Percentiles rank a stretch among this genome's conserved stretches.
phyloP scores from a whole-genome alignment of 305 asterid genomes.

The Fraxinus sp. region DNA sequence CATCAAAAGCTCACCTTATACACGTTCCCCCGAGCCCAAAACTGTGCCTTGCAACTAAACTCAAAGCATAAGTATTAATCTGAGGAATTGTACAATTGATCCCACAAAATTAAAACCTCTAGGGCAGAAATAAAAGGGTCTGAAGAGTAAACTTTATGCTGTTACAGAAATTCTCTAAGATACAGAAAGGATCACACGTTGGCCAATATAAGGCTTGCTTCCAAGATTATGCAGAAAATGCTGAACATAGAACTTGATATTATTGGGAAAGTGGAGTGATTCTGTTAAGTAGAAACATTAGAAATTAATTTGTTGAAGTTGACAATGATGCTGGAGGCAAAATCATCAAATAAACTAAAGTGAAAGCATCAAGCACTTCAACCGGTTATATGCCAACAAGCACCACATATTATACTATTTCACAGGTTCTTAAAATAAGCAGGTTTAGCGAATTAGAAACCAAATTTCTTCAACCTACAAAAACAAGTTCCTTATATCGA shows the following conservation, averaged over 20 bases:
- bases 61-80: slow-evolving; percentile 51
- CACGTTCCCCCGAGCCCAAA: slow-evolving; percentile 71
- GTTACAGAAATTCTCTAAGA: slow-evolving; percentile 72
- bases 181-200: slow-evolving; percentile 65
- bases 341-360: slow-evolving; percentile 3
- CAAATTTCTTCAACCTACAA: slow-evolving; percentile 7
- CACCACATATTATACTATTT: not conserved
- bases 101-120: slow-evolving; percentile 64
- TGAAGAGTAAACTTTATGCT: slow-evolving; percentile 81
- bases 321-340: slow-evolving; percentile 5
- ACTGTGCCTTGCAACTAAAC: slow-evolving; percentile 71
- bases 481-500: slow-evolving; percentile 3
- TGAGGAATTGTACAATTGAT: slow-evolving; percentile 79
- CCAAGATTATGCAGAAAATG: slow-evolving; percentile 89
- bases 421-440: not conserved
- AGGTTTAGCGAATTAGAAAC: not conserved
- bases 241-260: slow-evolving; percentile 56
- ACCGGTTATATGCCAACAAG: not conserved
- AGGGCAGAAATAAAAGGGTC: slow-evolving; percentile 92
- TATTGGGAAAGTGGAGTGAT: slow-evolving; percentile 31
- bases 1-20: slow-evolving; percentile 52
- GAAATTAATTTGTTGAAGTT: slow-evolving; percentile 5
- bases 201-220: slow-evolving; percentile 67
- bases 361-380: slow-evolving; percentile 14
- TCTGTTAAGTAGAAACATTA: slow-evolving; percentile 36